Conservation (phyloP, 768 basidiomycete genomes). For the Amanita polypyramis region DNA sequence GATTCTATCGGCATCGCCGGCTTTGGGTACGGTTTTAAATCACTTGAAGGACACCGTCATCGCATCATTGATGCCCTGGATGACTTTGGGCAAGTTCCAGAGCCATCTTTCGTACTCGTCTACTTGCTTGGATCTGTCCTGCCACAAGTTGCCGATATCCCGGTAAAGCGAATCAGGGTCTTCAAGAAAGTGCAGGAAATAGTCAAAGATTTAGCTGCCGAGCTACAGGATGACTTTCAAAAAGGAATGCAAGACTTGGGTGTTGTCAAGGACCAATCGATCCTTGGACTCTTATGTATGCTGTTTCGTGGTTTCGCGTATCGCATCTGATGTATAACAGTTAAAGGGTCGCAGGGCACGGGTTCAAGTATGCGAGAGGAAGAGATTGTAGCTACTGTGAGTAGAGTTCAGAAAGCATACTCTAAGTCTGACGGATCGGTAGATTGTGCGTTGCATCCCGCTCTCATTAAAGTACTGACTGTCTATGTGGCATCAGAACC, state of each 20-base stretch:
- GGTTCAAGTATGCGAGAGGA: neutral
- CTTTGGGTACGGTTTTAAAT: neutral
- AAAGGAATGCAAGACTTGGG: neutral
- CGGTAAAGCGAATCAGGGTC: neutral
- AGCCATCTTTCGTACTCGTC: neutral
- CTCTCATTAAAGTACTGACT: neutral
- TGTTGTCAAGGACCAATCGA: neutral
- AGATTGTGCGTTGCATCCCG: neutral
- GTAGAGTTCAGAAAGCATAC: neutral
- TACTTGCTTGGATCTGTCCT: neutral
- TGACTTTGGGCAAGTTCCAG: neutral
- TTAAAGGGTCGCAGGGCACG: neutral
- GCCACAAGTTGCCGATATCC: neutral
- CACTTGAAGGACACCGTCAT: neutral
- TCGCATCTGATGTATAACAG: neutral
- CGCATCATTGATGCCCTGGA: neutral
- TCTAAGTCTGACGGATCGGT: neutral
- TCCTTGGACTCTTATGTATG: conserved; percentile 1
- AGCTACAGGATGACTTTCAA: neutral
- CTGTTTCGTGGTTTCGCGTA: neutral
- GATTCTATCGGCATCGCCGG: conserved; percentile 28
- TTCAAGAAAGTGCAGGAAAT: neutral
- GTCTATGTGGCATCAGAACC: neutral
- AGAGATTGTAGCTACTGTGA: neutral
- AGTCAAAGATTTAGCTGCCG: neutral